phyloP scores from a whole-genome alignment of 2,329 filamentous ascomycete species.

The Sclerotinia glacialis region DNA sequence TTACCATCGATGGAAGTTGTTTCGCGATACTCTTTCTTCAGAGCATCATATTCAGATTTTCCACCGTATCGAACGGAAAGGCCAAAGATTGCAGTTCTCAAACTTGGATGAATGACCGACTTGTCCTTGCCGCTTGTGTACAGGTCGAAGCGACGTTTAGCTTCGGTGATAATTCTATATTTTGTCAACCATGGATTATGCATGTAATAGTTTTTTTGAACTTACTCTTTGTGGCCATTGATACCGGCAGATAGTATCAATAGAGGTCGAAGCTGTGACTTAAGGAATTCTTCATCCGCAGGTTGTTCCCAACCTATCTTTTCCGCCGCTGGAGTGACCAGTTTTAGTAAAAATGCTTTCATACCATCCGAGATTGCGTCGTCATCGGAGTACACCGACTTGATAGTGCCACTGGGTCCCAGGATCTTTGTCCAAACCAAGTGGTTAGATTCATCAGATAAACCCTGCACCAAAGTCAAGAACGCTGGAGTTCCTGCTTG shows the following conservation, averaged over 20 bases:
- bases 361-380: conserved; percentile 68
- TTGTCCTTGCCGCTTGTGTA: conserved; percentile 65
- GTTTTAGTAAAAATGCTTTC: conserved; percentile 73
- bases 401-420: conserved; percentile 70
- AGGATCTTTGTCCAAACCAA: conserved; percentile 88
- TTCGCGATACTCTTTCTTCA: conserved; percentile 81
- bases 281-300: conserved; percentile 77
- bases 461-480: conserved; percentile 80
- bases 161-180: conserved; percentile 66
- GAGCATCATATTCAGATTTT: conserved; percentile 64
- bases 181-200: conserved; percentile 3
- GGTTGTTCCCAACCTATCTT: conserved; percentile 82
- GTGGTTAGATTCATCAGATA: conserved; percentile 76
- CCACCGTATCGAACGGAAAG: conserved; percentile 73
- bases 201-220: conserved; percentile 23
- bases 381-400: conserved; percentile 81
- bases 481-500: conserved; percentile 78
- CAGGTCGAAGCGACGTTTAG: conserved; percentile 73
- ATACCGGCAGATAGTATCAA: conserved; percentile 73
- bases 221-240: conserved; percentile 72
- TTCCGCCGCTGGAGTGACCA: conserved; percentile 72
- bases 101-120: conserved; percentile 72
- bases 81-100: conserved; percentile 77
- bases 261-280: conserved; percentile 76
- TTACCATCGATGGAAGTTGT: conserved; percentile 88